Evolutionary conservation across 108 stramenopile genomes (phyloP), one percentile per base, ranked within the genome.

Genomic region (Fistulifera solaris): DNA sequence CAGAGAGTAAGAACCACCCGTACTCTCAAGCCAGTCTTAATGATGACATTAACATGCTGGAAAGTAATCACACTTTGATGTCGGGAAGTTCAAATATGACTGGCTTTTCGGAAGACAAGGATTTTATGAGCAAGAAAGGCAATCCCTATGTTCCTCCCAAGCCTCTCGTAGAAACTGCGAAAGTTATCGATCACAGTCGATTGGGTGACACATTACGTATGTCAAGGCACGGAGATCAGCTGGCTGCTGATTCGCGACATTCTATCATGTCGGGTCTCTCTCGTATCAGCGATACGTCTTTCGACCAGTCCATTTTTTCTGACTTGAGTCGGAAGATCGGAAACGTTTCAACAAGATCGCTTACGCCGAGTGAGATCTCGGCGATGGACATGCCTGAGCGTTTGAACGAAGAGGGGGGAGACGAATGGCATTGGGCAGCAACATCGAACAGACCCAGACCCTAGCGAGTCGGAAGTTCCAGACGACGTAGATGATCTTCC

Each of bases 191-290:
- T 17, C 39, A 21, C 24, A 26, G 24, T 6, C n/a, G 31, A 3
- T 35, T 35, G 8, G 31, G 31, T 35, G 31, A 35, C 31, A 35
- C 31, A 8, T 8, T 35, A 8, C 31, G 31, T 35, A 35, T 3
- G 3, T 35, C 31, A 35, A 3, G 31, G 31, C 31, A 35, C 8
- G 31, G 31, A 6, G 31, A 35, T 8, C 8, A 6, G 31, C 31
- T 35, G 31, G 31, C 31, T 35, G 31, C 31, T 35, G 31, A 35
- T 8, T 35, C 31, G 8, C 56, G 72, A 12, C 61, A 61, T 48
- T 76, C 75, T 19, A 54, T 77, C 40, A 77, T 77, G 71, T 69
- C 67, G 12, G 76, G 76, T 18, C 52, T 76, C n/a, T 66, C 64
- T n/a, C 54, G 61, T 27, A 65, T 72, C 18, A 66, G 65, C 41